Evolutionary conservation across 2,329 filamentous ascomycete genomes (phyloP).

Genomic region (Phaeoacremonium minimum): DNA sequence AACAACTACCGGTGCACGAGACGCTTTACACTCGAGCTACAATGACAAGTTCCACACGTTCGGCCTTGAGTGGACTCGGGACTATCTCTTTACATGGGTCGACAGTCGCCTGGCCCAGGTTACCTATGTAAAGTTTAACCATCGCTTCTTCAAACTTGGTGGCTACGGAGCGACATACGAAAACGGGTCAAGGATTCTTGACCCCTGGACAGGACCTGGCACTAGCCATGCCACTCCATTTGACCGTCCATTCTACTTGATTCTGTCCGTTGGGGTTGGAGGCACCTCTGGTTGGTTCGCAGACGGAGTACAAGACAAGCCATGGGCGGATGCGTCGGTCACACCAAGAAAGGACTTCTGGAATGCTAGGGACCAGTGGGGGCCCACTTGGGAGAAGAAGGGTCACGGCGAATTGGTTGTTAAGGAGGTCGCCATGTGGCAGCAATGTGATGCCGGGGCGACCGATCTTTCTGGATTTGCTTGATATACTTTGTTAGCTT

Average conservation of each 20-base stretch:
- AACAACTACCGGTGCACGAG: constrained; percentile 3
- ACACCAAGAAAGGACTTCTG: constrained; percentile 8
- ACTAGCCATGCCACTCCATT: constrained; percentile 3
- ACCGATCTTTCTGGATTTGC: constrained; percentile 1
- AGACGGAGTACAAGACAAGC: constrained; percentile 8
- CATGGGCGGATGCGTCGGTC: constrained; percentile 8
- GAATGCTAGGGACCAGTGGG: constrained; percentile 5
- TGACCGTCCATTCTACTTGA: constrained; percentile 3
- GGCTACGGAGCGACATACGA: constrained; percentile 4
- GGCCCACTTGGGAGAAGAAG: constrained; percentile 1
- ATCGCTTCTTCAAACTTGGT: constrained; percentile 5
- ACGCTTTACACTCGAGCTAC: constrained; percentile 5
- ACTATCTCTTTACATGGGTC: constrained; percentile 10
- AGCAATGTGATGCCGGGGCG: constrained; percentile 7
- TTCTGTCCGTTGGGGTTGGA: neutral
- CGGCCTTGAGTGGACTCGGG: constrained; percentile 8
- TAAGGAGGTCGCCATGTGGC: constrained; percentile 7
- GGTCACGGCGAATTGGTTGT: constrained; percentile 1
- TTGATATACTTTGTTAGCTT: too few species aligned
- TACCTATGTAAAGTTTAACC: constrained; percentile 6
- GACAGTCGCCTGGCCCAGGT: constrained; percentile 10
- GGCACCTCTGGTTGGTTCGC: constrained; percentile 2
- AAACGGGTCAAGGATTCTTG: constrained; percentile 4
- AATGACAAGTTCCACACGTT: constrained; percentile 7
- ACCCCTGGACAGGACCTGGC: constrained; percentile 5